phyloP scores from a whole-genome alignment of 495 filamentous ascomycete genomes.

The Penicillium soppii region DNA sequence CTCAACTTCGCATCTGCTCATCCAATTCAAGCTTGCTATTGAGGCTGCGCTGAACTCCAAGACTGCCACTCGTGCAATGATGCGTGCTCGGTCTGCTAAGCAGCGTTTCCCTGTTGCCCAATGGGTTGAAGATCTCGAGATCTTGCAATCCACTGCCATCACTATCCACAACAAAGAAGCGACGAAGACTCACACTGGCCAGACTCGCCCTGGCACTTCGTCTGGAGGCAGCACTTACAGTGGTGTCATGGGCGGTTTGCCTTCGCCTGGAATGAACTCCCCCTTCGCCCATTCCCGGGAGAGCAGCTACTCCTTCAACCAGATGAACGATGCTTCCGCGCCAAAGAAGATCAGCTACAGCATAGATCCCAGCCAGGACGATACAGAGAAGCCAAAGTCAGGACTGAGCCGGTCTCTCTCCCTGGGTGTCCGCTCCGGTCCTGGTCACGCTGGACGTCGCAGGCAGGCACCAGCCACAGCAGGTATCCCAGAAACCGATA shows the following conservation, averaged over 20 bases:
- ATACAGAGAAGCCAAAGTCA: conserved; percentile 36
- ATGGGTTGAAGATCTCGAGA: conserved; percentile 64
- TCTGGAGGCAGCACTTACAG: conserved; percentile 36
- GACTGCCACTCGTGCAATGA: conserved; percentile 55
- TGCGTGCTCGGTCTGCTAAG: conserved; percentile 71
- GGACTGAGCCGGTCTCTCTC: conserved; percentile 42
- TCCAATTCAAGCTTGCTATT: conserved; percentile 73
- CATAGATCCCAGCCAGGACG: conserved; percentile 33
- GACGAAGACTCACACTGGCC: conserved; percentile 33
- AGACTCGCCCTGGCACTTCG: conserved; percentile 31
- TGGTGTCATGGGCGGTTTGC: conserved; percentile 33
- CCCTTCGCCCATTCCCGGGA: conserved; percentile 25
- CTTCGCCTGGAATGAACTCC: conserved; percentile 41
- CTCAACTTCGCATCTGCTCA: conserved; percentile 65
- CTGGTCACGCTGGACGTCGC: conserved; percentile 40
- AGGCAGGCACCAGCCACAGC: not conserved
- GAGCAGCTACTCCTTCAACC: conserved; percentile 35
- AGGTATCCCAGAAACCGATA: conserved; percentile 4
- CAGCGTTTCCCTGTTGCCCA: conserved; percentile 74
- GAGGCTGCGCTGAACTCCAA: conserved; percentile 64
- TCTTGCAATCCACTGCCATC: conserved; percentile 57
- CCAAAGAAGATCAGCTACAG: conserved; percentile 48
- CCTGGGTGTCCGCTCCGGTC: conserved; percentile 45
- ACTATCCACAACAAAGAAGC: conserved; percentile 40
- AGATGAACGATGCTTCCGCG: conserved; percentile 44